Evolutionary conservation across 2,329 filamentous ascomycete genomes (phyloP).

Genomic region (Nemania diffusa): DNA sequence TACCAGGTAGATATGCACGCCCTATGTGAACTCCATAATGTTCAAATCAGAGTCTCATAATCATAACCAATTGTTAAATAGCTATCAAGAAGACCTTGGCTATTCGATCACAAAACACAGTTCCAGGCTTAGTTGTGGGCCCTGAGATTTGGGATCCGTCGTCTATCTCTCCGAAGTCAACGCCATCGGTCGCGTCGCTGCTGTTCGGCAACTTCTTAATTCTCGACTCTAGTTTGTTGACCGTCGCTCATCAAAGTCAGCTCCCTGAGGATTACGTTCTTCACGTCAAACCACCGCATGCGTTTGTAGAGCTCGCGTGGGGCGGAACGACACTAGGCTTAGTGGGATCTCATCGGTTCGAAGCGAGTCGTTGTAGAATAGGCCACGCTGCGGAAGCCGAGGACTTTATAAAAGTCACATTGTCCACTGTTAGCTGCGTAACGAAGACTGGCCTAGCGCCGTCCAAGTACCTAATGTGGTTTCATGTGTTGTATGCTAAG

Average conservation of each 20-base stretch:
- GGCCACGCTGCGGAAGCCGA: neutral
- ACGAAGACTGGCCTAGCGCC: constrained; percentile 14
- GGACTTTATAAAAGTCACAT: constrained; percentile 18
- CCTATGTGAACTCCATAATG: neutral
- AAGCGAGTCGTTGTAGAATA: constrained; percentile 12
- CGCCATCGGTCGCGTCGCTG: constrained; percentile 14
- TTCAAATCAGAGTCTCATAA: neutral
- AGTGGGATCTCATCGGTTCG: constrained; percentile 25
- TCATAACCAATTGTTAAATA: neutral
- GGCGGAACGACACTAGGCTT: constrained; percentile 7
- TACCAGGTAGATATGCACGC: constrained; percentile 8
- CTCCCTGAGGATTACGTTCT: constrained; percentile 14
- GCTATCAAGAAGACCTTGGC: constrained; percentile 12
- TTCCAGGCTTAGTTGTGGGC: neutral
- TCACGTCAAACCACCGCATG: constrained; percentile 16
- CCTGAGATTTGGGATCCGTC: constrained; percentile 14
- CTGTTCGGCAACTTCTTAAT: constrained; percentile 19
- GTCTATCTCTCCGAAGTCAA: constrained; percentile 20
- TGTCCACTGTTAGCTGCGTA: constrained; percentile 9
- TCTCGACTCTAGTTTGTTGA: constrained; percentile 20
- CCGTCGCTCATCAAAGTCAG: constrained; percentile 3
- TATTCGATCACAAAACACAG: constrained; percentile 4
- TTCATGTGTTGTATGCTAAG: constrained; percentile 21
- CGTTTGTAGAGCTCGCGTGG: constrained; percentile 23
- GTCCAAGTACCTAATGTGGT: neutral